Percentiles rank a stretch among this genome's conserved stretches.
Evolutionary conservation across 2,329 filamentous ascomycete species (phyloP).

Genomic region (Aspergillus arachidicola): DNA sequence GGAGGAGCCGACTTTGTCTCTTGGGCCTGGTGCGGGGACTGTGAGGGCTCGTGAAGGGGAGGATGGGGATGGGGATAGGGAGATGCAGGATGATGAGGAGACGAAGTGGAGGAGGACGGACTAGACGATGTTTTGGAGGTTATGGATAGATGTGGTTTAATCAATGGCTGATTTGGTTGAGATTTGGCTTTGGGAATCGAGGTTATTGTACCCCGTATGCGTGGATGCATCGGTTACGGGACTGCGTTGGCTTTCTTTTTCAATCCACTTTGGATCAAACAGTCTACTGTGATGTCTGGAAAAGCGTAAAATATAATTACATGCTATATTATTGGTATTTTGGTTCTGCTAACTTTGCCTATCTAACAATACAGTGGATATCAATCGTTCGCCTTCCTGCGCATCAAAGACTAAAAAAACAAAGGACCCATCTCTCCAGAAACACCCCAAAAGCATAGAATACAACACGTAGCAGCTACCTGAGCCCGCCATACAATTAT

Average conservation of each 20-base stretch:
- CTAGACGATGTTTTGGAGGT: constrained; percentile 20
- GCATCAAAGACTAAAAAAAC: neutral
- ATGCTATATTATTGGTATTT: neutral
- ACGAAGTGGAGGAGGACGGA: constrained; percentile 58
- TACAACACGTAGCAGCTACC: neutral
- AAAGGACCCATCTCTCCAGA: neutral
- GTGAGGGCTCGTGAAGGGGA: constrained; percentile 64
- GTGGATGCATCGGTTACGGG: neutral
- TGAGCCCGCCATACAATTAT: constrained; percentile 19
- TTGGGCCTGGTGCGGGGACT: constrained; percentile 65
- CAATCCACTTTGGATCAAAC: too few relatives aligned
- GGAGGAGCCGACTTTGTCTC: constrained; percentile 39
- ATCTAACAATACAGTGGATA: constrained; percentile 20
- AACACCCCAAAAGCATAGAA: neutral
- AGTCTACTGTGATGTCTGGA: neutral
- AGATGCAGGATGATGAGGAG: constrained; percentile 43
- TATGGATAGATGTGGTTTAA: neutral
- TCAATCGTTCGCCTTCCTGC: constrained; percentile 10
- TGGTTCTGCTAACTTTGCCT: constrained; percentile 21
- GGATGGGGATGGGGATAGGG: constrained; percentile 44
- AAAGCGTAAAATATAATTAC: neutral
- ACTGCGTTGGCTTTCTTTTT: too few relatives aligned
- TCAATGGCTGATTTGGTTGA: neutral
- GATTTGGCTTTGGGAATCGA: neutral
- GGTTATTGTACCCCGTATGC: too few relatives aligned